Percentiles rank a stretch among this genome's conserved stretches.
phyloP scores from a whole-genome alignment of 129 eudicot species.

The Oenanthe sinensis region DNA sequence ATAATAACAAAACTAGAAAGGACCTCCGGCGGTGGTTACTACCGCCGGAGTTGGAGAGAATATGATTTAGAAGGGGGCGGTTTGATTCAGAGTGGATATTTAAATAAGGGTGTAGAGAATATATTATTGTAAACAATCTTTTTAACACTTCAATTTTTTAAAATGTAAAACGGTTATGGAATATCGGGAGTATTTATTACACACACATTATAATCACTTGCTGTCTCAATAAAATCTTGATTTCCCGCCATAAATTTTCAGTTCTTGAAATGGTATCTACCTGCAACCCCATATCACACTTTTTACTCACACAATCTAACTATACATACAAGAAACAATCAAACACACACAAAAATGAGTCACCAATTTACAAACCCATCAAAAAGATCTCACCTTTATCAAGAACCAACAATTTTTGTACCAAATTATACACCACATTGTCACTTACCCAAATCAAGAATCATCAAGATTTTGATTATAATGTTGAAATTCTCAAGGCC shows the following conservation, averaged over 20 bases:
- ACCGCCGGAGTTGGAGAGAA: too few relatives aligned
- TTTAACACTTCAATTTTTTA: too few relatives aligned
- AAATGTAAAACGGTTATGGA: too few relatives aligned
- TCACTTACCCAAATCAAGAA: slow-evolving; percentile 5
- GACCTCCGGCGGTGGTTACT: too few relatives aligned
- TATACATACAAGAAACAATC: background rate
- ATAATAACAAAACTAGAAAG: too few relatives aligned
- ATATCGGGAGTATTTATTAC: too few relatives aligned
- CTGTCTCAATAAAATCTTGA: background rate
- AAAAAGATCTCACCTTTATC: slow-evolving; percentile 7
- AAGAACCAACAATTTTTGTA: background rate
- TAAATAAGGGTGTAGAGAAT: too few relatives aligned
- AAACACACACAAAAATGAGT: background rate
- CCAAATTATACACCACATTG: slow-evolving; percentile 4
- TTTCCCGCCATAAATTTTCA: slow-evolving; percentile 17
- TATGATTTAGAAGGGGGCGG: too few relatives aligned
- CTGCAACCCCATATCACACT: background rate
- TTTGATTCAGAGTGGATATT: too few relatives aligned
- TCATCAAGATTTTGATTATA: slow-evolving; percentile 15
- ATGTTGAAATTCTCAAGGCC: slow-evolving; percentile 27
- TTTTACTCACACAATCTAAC: background rate
- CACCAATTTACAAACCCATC: slow-evolving; percentile 2
- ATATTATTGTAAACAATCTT: too few relatives aligned
- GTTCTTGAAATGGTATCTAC: slow-evolving; percentile 12
- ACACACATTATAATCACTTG: background rate